These are phyloP conservation scores for Pestalotiopsis sp. DNA, from an alignment of 2,329 filamentous ascomycete genomes.

Conservation along the genomic window DNA sequence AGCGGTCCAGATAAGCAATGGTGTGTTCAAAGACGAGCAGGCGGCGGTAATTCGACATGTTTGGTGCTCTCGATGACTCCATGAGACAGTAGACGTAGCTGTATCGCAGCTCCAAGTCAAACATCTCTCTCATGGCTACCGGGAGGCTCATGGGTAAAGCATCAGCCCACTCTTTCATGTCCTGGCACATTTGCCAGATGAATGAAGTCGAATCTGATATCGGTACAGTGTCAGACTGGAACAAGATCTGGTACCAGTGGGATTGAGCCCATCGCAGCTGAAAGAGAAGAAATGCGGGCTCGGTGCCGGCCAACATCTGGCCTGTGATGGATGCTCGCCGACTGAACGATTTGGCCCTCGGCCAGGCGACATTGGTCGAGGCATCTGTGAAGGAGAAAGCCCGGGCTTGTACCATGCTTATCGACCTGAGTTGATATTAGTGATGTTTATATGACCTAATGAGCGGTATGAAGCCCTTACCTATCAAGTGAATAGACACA, in stretches of 20 bases:
- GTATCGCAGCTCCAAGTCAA: conserved; percentile 87
- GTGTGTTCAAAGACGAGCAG: conserved; percentile 84
- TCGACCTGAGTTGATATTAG: conserved; percentile 41
- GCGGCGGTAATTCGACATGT: conserved; percentile 75
- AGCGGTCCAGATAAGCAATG: conserved; percentile 76
- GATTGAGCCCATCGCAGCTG: conserved; percentile 85
- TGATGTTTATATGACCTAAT: background rate
- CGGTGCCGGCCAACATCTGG: conserved; percentile 55
- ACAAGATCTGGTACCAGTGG: conserved; percentile 84
- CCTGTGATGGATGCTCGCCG: conserved; percentile 43
- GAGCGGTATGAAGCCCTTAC: conserved; percentile 44
- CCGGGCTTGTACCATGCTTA: conserved; percentile 84
- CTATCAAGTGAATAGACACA: conserved; percentile 89
- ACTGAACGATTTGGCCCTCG: conserved; percentile 50
- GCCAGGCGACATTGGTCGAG: conserved; percentile 79
- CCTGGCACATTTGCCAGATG: conserved; percentile 74
- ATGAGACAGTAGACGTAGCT: conserved; percentile 89
- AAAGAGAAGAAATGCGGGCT: conserved; percentile 77
- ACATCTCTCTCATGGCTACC: conserved; percentile 69
- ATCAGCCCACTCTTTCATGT: conserved; percentile 81
- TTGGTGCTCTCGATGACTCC: conserved; percentile 73
- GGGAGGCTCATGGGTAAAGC: conserved; percentile 69
- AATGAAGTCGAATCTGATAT: conserved; percentile 70
- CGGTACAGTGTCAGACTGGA: conserved; percentile 73
- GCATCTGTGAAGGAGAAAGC: conserved; percentile 95